Conservation (phyloP, 2,329 filamentous ascomycete species). For the Pseudocercospora eumusae region DNA sequence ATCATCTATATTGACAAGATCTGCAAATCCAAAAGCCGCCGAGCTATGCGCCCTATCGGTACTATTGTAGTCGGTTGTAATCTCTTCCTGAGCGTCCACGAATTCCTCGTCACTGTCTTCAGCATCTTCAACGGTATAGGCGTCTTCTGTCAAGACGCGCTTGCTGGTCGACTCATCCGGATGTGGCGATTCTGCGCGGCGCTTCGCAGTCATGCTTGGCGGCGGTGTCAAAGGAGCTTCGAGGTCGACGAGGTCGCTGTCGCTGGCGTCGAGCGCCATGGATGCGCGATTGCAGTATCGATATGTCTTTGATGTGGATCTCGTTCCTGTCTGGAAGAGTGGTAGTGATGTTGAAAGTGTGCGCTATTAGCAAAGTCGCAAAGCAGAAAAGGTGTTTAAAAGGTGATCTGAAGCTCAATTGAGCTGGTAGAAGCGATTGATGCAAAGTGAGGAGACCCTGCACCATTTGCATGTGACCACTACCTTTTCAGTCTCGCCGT, state of each 20-base stretch:
- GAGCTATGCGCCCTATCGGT: neutral
- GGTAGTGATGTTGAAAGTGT: neutral
- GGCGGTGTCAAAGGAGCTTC: neutral
- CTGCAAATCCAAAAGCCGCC: neutral
- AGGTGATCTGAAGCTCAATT: neutral
- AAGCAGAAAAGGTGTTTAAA: neutral
- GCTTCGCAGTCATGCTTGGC: slow-evolving; percentile 3
- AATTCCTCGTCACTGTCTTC: slow-evolving; percentile 27
- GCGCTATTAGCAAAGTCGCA: neutral
- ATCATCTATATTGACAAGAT: neutral
- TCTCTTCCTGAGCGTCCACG: slow-evolving; percentile 27
- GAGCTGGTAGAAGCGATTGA: neutral
- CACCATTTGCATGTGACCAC: neutral
- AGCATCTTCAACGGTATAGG: neutral
- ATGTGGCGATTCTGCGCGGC: slow-evolving; percentile 12
- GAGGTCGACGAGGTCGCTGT: neutral
- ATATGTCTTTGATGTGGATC: neutral
- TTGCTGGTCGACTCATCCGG: slow-evolving; percentile 11
- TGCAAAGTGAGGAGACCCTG: neutral
- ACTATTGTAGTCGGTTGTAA: neutral
- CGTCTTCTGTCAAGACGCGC: slow-evolving; percentile 1
- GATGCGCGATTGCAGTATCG: neutral
- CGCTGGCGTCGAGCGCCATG: neutral
- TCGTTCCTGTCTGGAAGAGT: neutral
- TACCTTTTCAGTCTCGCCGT: neutral